phyloP scores from a whole-genome alignment of 2,329 filamentous ascomycete species.

The Penicillium freii region DNA sequence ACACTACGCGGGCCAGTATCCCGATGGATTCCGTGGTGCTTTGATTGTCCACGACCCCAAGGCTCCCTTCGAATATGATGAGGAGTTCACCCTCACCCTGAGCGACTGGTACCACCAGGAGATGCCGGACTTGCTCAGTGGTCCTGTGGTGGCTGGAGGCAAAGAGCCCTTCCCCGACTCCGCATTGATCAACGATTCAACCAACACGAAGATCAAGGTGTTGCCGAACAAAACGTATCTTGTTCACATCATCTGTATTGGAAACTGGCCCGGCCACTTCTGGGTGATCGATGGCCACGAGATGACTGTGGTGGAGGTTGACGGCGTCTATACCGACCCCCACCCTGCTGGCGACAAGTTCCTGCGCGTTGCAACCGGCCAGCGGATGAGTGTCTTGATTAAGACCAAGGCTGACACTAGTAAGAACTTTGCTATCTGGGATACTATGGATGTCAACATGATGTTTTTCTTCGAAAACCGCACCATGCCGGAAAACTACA shows the following conservation, averaged over 20 bases:
- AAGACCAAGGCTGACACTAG: slow-evolving; percentile 62
- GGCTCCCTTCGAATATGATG: slow-evolving; percentile 61
- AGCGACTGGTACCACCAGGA: slow-evolving; percentile 70
- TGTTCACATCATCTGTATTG: slow-evolving; percentile 70
- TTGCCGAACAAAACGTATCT: slow-evolving; percentile 69
- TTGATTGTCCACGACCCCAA: slow-evolving; percentile 64
- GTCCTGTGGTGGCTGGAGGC: slow-evolving; percentile 48
- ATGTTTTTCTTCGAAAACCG: slow-evolving; percentile 33
- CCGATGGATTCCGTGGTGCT: slow-evolving; percentile 65
- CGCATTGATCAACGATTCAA: slow-evolving; percentile 69
- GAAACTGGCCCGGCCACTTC: slow-evolving; percentile 60
- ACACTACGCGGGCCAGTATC: slow-evolving; percentile 66
- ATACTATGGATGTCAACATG: slow-evolving; percentile 65
- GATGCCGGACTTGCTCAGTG: slow-evolving; percentile 49
- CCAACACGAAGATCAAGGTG: slow-evolving; percentile 59
- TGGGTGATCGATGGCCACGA: slow-evolving; percentile 48
- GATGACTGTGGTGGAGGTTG: slow-evolving; percentile 40
- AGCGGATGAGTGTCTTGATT: slow-evolving; percentile 56
- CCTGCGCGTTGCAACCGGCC: slow-evolving; percentile 67
- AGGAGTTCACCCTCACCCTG: slow-evolving; percentile 63
- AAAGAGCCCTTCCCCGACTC: slow-evolving; percentile 65
- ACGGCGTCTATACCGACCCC: slow-evolving; percentile 36
- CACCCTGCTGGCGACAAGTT: slow-evolving; percentile 52
- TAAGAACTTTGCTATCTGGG: slow-evolving; percentile 66
- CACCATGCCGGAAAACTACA: slow-evolving; percentile 61